phyloP scores from a whole-genome alignment of 2,329 filamentous ascomycete species.

The Sporothrix inflata region DNA sequence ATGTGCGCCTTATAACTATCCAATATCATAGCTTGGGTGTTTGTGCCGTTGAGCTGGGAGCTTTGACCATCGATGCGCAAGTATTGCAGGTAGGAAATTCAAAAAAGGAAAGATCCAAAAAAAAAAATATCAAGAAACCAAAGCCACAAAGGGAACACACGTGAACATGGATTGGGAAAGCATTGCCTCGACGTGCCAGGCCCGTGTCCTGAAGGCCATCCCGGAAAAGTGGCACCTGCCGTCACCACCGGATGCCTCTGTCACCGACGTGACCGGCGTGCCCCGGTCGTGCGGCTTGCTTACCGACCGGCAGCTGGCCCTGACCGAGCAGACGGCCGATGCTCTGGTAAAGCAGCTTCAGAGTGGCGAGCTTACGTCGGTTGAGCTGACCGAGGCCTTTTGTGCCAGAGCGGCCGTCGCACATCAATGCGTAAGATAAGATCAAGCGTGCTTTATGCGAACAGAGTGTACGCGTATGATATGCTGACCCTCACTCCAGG shows the following conservation, averaged over 20 bases:
- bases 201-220: slow-evolving; percentile 2
- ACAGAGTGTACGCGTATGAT: no score
- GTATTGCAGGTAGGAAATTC: background rate
- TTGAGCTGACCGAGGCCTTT: slow-evolving; percentile 27
- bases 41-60: background rate
- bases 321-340: slow-evolving; percentile 29
- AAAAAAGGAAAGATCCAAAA: no score
- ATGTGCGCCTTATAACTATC: background rate
- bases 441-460: background rate
- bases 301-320: slow-evolving; percentile 24
- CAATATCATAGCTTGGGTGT: background rate
- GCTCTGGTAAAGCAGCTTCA: slow-evolving; percentile 18
- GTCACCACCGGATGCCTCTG: background rate
- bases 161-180: slow-evolving; percentile 7
- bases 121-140: background rate
- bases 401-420: slow-evolving; percentile 27
- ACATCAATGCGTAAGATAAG: slow-evolving; percentile 21
- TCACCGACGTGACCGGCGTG: slow-evolving; percentile 22
- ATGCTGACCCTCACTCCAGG: background rate
- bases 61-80: background rate
- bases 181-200: slow-evolving; percentile 11
- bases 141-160: background rate
- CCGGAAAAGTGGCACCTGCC: slow-evolving; percentile 20
- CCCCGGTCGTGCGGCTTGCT: slow-evolving; percentile 26
- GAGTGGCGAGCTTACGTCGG: slow-evolving; percentile 23